phyloP scores from a whole-genome alignment of 1,284 basidiomycete species.

The Leccinum proliferum region DNA sequence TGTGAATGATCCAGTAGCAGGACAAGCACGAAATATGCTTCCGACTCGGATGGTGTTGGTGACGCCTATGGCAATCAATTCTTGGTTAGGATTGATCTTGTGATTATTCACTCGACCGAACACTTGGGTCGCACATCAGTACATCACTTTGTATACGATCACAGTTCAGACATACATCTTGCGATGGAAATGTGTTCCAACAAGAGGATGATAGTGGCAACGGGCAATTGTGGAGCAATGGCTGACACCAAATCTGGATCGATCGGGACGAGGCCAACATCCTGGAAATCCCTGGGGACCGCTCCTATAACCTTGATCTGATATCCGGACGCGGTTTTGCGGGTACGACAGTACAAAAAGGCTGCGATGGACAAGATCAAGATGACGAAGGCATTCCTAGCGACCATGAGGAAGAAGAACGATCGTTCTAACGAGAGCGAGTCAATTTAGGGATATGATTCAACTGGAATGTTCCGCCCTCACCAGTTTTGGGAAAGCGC shows the following conservation, averaged over 20 bases:
- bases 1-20: constrained; percentile 97
- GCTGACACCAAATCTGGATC: constrained; percentile 59
- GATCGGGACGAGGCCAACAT: constrained; percentile 74
- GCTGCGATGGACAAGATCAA: constrained; percentile 81
- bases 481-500: constrained; percentile 66
- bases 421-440: constrained; percentile 49
- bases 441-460: constrained; percentile 1
- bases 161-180: constrained; percentile 51
- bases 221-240: constrained; percentile 77
- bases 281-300: constrained; percentile 80
- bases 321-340: constrained; percentile 53
- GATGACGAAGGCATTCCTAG: constrained; percentile 87
- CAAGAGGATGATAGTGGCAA: constrained; percentile 92
- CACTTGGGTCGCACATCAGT: constrained; percentile 41
- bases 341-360: constrained; percentile 76
- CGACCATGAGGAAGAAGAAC: constrained; percentile 82
- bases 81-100: constrained; percentile 98
- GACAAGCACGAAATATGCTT: constrained; percentile 87
- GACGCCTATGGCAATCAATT: constrained; percentile 97
- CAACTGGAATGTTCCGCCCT: constrained; percentile 13
- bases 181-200: constrained; percentile 97
- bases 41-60: constrained; percentile 71
- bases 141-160: not conserved
- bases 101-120: constrained; percentile 97
- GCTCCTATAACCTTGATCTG: constrained; percentile 83